Conservation (phyloP, 2,329 filamentous ascomycete genomes). For the Coniella vitis region DNA sequence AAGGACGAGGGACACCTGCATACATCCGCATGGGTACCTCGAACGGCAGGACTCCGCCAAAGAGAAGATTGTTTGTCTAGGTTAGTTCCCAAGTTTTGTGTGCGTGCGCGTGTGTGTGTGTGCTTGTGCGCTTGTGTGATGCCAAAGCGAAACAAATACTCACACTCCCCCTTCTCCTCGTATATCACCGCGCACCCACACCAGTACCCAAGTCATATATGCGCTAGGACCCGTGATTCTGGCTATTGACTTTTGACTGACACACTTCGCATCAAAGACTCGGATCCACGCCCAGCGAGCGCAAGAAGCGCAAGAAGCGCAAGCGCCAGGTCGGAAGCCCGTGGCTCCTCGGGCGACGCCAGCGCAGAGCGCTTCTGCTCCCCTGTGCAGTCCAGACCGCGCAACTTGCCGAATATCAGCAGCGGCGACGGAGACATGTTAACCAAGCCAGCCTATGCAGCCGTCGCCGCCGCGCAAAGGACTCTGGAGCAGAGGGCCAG, state of each 20-base stretch:
- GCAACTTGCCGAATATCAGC: constrained; percentile 16
- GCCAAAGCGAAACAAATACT: too few species aligned
- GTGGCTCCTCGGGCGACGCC: constrained; percentile 18
- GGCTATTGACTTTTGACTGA: too few species aligned
- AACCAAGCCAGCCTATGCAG: too few species aligned
- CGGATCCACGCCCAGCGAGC: too few species aligned
- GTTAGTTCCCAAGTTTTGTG: constrained; percentile 9
- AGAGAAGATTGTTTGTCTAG: not conserved
- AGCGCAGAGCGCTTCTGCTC: constrained; percentile 20
- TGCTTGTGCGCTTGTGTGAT: not conserved
- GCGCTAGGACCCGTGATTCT: too few species aligned
- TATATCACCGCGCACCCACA: not conserved
- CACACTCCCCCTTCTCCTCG: too few species aligned
- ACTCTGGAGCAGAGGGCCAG: constrained; percentile 14
- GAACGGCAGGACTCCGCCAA: not conserved
- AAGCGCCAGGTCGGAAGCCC: not conserved
- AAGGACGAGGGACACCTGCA: too few species aligned
- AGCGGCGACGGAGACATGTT: constrained; percentile 1
- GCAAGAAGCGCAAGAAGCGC: not conserved
- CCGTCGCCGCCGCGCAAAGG: constrained; percentile 16
- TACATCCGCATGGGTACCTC: not conserved
- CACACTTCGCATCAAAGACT: too few species aligned
- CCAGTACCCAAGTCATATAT: too few species aligned
- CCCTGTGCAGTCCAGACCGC: constrained; percentile 19
- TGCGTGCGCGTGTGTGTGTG: not conserved